Base-by-base conservation (phyloP, 805 yeast species). In the Candida qinlingensis region DNA sequence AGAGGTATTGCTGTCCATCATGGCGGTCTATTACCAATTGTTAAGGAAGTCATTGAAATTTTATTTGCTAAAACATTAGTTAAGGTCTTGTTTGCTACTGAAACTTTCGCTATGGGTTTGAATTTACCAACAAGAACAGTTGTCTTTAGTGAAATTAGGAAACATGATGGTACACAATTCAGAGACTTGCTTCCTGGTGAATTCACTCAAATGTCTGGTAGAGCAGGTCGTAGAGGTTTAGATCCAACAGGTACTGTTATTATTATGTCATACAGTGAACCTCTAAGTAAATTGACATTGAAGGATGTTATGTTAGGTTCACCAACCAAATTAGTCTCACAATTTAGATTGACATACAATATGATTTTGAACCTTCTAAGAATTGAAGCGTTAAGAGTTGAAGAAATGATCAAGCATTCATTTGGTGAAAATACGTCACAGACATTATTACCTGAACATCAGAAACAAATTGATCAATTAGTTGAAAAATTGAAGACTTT, bases 61-160 rank as follows among this genome's bases (percentile, higher is more conserved):
- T 68, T 94, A 42, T 94, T 94, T 69, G 83, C 97, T 0, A 84
- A 80, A 57, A 83, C 96, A 0, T 73, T 92, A 45, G 87, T 94
- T 40, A 91, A 90, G 65, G 94, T 92, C 1, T 70, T 94, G 45
- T 94, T 94, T 71, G 98, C 99, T 0, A 94, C 99, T 0, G 99
- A 94, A 66, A 94, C 99, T 0, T 92, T 94, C 74, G 98, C 99
- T 6, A 94, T 94, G 98, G 99, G 99, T 11, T 77, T 94, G 63
- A 94, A 94, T 63, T 72, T 94, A 61, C 99, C 99, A 10, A 92
- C 99, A 0, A 82, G 96, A 69, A 94, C 99, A 0, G 99, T 94
- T 35, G 91, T 92, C 1, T 94, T 94, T 65, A 79, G 89, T 53
- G 88, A 85, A 42, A 70, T 85, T 44, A 72, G 92, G 55, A 94